Conservation (phyloP, 2,329 filamentous ascomycete species). For the Sclerotinia glacialis region DNA sequence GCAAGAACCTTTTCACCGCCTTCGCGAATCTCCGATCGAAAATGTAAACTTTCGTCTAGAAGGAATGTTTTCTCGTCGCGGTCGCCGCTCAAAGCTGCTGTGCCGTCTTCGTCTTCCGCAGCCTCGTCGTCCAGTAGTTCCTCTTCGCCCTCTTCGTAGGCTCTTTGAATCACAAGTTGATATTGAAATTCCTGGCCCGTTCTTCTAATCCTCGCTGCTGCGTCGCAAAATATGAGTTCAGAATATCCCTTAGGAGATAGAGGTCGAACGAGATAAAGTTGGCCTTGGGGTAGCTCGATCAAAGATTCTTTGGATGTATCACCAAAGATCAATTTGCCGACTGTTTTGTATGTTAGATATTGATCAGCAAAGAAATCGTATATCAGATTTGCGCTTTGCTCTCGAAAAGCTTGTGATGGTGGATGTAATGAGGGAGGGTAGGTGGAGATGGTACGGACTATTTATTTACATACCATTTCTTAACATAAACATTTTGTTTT, state of each 20-base stretch:
- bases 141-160: slow-evolving; percentile 96
- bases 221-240: slow-evolving; percentile 98
- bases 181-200: slow-evolving; percentile 97
- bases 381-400: slow-evolving; percentile 2
- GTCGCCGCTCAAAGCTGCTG: slow-evolving; percentile 71
- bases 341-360: slow-evolving; percentile 46
- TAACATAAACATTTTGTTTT: slow-evolving; percentile 44
- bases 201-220: slow-evolving; percentile 83
- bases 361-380: neutral
- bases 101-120: slow-evolving; percentile 68
- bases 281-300: slow-evolving; percentile 90
- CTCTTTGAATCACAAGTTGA: slow-evolving; percentile 91
- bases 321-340: slow-evolving; percentile 88
- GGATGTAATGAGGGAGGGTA: slow-evolving; percentile 21
- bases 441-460: slow-evolving; percentile 6
- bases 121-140: slow-evolving; percentile 88
- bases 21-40: slow-evolving; percentile 78
- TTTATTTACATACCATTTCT: slow-evolving; percentile 43
- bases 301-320: slow-evolving; percentile 80
- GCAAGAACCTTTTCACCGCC: slow-evolving; percentile 83
- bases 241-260: slow-evolving; percentile 96
- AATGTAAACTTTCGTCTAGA: slow-evolving; percentile 86
- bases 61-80: slow-evolving; percentile 97
- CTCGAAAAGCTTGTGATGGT: neutral
- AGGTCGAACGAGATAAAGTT: slow-evolving; percentile 94